A percentile compares a stretch with the other conserved stretches of the same genome.
phyloP scores from a whole-genome alignment of 495 filamentous ascomycete species.

The Daldinia concentrica region DNA sequence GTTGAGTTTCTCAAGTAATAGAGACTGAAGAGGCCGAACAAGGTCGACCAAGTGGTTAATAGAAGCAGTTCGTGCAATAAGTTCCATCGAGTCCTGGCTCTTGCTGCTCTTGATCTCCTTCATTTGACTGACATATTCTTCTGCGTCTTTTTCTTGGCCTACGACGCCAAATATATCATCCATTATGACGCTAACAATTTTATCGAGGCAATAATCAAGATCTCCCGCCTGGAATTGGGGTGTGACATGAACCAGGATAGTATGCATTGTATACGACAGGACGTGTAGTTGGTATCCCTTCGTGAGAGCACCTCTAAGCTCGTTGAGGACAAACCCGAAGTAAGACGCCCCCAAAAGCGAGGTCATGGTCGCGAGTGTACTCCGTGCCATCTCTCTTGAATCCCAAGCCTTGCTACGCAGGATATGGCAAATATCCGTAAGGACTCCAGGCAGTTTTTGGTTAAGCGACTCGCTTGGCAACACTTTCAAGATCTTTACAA shows the following conservation, averaged over 20 bases:
- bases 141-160: constrained; percentile 97
- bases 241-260: constrained; percentile 79
- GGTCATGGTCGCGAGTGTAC: constrained; percentile 84
- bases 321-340: constrained; percentile 92
- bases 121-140: constrained; percentile 94
- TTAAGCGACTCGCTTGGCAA: constrained; percentile 76
- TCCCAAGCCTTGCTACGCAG: constrained; percentile 89
- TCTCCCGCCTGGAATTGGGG: constrained; percentile 82
- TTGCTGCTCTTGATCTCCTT: constrained; percentile 98
- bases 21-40: constrained; percentile 75
- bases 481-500: constrained; percentile 83
- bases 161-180: constrained; percentile 96
- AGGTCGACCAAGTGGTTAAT: constrained; percentile 77
- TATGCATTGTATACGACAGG: constrained; percentile 92
- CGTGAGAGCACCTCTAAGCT: constrained; percentile 81
- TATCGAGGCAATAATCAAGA: constrained; percentile 84
- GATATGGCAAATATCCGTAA: constrained; percentile 92
- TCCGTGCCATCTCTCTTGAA: constrained; percentile 86
- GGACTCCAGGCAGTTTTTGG: constrained; percentile 77
- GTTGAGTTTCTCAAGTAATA: constrained; percentile 84
- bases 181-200: constrained; percentile 87
- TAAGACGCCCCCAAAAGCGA: constrained; percentile 80
- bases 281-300: constrained; percentile 95
- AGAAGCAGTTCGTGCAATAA: constrained; percentile 82
- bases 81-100: constrained; percentile 96